Percentiles rank a stretch among this genome's conserved stretches.
These are phyloP conservation scores for Hippophae rhamnoides DNA, from an alignment of 306 rosid genomes.

Conservation along the genomic window DNA sequence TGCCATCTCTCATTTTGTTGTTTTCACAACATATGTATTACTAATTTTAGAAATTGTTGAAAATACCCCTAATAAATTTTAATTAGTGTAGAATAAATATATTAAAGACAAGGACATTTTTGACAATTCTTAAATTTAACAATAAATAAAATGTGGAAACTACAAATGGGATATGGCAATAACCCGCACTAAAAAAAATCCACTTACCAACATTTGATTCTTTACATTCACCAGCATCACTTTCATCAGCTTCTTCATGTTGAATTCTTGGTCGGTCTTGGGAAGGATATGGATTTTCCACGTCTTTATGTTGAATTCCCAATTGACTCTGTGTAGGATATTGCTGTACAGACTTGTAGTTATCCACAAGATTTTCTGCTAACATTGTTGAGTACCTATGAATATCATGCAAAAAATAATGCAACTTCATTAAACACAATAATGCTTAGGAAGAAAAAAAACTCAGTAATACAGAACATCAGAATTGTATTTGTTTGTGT, in stretches of 20 bases:
- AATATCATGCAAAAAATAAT: slow-evolving; percentile 19
- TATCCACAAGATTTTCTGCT: slow-evolving; percentile 91
- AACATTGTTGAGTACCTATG: slow-evolving; percentile 93
- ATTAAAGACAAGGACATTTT: no score
- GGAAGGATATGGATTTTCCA: slow-evolving; percentile 16
- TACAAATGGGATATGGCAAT: no score
- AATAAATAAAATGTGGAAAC: no score
- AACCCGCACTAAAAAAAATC: background rate
- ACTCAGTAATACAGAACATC: background rate
- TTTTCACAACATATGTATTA: no score
- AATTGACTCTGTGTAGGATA: slow-evolving; percentile 26
- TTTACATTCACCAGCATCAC: slow-evolving; percentile 27
- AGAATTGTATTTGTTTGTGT: background rate
- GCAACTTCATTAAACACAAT: slow-evolving; percentile 4
- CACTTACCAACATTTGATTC: slow-evolving; percentile 55
- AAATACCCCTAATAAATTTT: no score
- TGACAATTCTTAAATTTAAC: no score
- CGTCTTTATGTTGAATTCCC: background rate
- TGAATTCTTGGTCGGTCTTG: slow-evolving; percentile 30
- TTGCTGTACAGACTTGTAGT: slow-evolving; percentile 46
- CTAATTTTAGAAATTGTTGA: no score
- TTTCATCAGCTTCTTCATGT: slow-evolving; percentile 32
- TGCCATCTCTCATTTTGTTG: no score
- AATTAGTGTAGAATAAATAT: no score
- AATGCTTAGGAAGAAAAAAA: slow-evolving; percentile 6